Base-by-base conservation (phyloP, 23 red algal species). In the Cyanidioschyzon merolae region DNA sequence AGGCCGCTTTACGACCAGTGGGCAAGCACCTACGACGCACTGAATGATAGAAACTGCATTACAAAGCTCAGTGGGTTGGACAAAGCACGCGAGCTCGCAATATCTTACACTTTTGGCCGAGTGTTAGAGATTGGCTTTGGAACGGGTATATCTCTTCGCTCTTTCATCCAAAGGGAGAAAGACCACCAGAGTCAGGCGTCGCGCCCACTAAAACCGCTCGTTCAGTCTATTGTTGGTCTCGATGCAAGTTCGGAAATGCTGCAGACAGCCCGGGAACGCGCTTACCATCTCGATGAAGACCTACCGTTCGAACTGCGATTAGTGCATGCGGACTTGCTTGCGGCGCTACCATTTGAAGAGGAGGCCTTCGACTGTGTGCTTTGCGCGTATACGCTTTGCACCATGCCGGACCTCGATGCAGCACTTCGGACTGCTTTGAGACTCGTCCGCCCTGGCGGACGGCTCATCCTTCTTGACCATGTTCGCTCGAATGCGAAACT, bases 81-180 rank as follows among this genome's bases (percentile, higher is more conserved):
- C n/a, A 25, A 32, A 15, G 7, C 30, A 3, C 63, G 63, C 3
- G n/a, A 35, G n/a, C n/a, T 32, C 7, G 63, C 63, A 3, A 27
- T 35, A 32, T 35, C 21, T 7, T 3, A 25, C 30, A 3, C 29
- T 7, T 35, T 3, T 35, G 63, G 63, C 30, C n/a, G 30, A 25
- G 63, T 71, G 12, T 35, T 71, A 27, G 63, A 71, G 63, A 71
- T 71, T 27, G 63, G 63, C 7, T 17, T 71, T 25, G 63, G 63
- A 32, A 71, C 63, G 63, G 63, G 63, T 32, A 25, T 71, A 35
- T 32, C 63, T 7, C 63, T 71, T 7, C 29, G 12, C 21, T 35
- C 30, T 25, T 71, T 32, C 16, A 15, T 25, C 30, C 12, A 71
- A 27, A 15, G 63, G 3, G 32, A 32, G 63, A 7, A 27, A 17